phyloP scores from a whole-genome alignment of 768 basidiomycete genomes.

The Hypholoma fasciculare region DNA sequence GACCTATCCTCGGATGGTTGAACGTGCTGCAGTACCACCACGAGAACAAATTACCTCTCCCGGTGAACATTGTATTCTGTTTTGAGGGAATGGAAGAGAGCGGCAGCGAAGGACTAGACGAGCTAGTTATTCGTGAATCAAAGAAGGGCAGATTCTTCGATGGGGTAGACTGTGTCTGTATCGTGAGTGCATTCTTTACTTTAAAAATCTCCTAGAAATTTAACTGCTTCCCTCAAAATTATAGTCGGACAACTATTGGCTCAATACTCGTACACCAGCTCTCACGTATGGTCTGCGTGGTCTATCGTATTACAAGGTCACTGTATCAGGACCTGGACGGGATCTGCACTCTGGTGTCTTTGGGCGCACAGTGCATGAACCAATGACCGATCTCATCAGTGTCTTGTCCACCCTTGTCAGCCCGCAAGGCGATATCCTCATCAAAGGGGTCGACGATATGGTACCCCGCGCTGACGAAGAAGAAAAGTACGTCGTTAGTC shows the following conservation, averaged over 20 bases:
- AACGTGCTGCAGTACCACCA: constrained; percentile 87
- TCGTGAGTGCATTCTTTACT: constrained; percentile 47
- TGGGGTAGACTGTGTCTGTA: constrained; percentile 91
- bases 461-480: constrained; percentile 71
- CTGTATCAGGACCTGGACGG: constrained; percentile 77
- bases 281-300: constrained; percentile 91
- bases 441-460: constrained; percentile 88
- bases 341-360: constrained; percentile 93
- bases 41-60: constrained; percentile 64
- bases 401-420: constrained; percentile 87
- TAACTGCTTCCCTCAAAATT: no score
- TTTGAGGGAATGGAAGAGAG: constrained; percentile 99
- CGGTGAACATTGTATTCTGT: constrained; percentile 88
- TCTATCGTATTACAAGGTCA: constrained; percentile 82
- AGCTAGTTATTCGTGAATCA: constrained; percentile 77
- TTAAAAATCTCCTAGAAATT: not conserved
- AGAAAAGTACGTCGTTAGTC: constrained; percentile 50
- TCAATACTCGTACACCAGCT: constrained; percentile 77
- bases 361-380: constrained; percentile 81
- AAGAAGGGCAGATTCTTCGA: constrained; percentile 78
- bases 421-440: constrained; percentile 75
- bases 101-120: constrained; percentile 89
- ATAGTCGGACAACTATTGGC: constrained; percentile 94
- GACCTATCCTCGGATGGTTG: constrained; percentile 86
- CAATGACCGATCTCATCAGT: constrained; percentile 90